Base-by-base conservation (phyloP, 768 basidiomycete genomes). In the Hemileccinum impolitum region DNA sequence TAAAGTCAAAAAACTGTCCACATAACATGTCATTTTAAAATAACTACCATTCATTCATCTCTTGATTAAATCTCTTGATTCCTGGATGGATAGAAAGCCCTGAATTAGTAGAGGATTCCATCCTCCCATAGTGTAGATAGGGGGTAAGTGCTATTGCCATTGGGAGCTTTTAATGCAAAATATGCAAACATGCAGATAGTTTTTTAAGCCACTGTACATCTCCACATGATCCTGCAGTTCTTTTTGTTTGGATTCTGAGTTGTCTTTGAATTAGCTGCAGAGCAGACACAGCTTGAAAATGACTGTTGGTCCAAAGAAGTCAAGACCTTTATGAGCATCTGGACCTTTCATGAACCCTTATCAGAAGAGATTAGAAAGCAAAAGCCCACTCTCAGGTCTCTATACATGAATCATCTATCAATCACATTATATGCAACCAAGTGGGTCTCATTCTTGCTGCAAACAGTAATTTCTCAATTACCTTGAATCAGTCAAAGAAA, bases 251-350 rank as follows among this genome's bases (percentile, higher is more conserved):
- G 78, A 4, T 77, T 82, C 4, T 69, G 70, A 37, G 52, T 74
- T 3, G 73, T 69, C 14, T 81, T 80, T 54, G 65, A 71, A 13
- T 65, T 77, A 41, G 81, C 81, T 10, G 81, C 82, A 11, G 66
- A 72, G 31, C 61, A 70, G 43, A 87, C 85, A 2, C 77, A 81
- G 48, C 53, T 77, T 13, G 84, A 87, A 43, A 87, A 85, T 9
- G 79, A 77, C n/a, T 60, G 70, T 30, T 83, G 84, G 80, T 69
- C 66, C 26, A 69, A 73, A 51, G 71, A 71, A 43, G 65, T 84
- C 17, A 41, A 39, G n/a, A 55, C 43, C 0, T 55, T 53, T 36
- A 47, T 57, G 48, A 48, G 57, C 43, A 42, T 57, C 5, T 65
- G 51, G 62, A 53, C 57, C 6, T 59, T 66, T 15, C 59, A 54